A percentile compares a stretch with the other conserved stretches of the same genome.
Conservation (phyloP, 1,139 yeast genomes). For the Groenewaldozyma sp. region DNA sequence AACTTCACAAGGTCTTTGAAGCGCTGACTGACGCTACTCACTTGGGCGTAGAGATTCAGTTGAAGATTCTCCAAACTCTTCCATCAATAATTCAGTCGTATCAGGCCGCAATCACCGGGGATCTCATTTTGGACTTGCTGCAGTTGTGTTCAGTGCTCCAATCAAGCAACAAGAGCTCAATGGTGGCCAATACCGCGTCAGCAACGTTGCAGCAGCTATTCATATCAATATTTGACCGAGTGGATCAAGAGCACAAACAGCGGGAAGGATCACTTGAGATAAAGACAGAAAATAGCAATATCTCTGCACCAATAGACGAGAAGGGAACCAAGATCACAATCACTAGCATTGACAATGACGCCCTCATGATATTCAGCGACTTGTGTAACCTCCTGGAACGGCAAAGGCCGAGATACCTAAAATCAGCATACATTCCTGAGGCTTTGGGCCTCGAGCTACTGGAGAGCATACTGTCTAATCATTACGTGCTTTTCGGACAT, state of each 20-base stretch:
- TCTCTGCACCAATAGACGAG: conserved; percentile 34
- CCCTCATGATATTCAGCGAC: conserved; percentile 59
- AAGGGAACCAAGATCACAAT: conserved; percentile 35
- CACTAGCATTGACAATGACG: conserved; percentile 54
- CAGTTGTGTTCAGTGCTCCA: conserved; percentile 66
- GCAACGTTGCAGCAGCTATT: conserved; percentile 87
- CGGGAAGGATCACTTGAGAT: conserved; percentile 9
- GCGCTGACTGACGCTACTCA: conserved; percentile 68
- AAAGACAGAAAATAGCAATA: conserved; percentile 6
- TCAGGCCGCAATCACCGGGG: conserved; percentile 45
- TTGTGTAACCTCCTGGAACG: conserved; percentile 59
- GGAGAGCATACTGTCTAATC: conserved; percentile 58
- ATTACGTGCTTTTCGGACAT: conserved; percentile 43
- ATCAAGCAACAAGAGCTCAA: conserved; percentile 56
- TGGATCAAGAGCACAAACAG: conserved; percentile 34
- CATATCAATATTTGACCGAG: conserved; percentile 64
- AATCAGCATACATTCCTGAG: conserved; percentile 48
- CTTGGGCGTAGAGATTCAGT: conserved; percentile 71
- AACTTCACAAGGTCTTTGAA: conserved; percentile 48
- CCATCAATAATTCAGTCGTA: conserved; percentile 68
- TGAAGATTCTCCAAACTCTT: conserved; percentile 75
- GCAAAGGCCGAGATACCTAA: conserved; percentile 44
- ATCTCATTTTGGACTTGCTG: conserved; percentile 48
- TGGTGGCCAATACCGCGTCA: conserved; percentile 84
- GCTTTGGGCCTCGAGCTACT: conserved; percentile 71